phyloP scores from a whole-genome alignment of 2,329 filamentous ascomycete species.

The Fusarium brachygibbosum region DNA sequence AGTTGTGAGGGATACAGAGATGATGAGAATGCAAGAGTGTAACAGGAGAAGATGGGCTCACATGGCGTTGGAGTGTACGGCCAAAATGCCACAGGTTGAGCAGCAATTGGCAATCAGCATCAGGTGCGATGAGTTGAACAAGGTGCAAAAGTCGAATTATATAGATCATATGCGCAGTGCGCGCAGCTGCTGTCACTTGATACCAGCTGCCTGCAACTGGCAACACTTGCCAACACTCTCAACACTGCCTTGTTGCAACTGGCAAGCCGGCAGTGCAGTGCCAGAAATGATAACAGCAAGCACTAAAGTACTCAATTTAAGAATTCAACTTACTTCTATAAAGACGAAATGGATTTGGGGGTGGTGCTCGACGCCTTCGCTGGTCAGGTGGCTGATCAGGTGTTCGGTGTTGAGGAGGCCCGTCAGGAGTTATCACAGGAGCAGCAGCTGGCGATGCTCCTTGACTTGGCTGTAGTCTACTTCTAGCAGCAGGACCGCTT shows the following conservation, averaged over 20 bases:
- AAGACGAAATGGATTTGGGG: constrained; percentile 55
- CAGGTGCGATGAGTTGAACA: background rate
- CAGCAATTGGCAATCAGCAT: background rate
- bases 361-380: constrained; percentile 47
- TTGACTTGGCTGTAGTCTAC: constrained; percentile 23
- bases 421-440: constrained; percentile 44
- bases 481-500: constrained; percentile 24
- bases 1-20: background rate
- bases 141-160: background rate
- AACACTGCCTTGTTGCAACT: constrained; percentile 13
- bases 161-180: constrained; percentile 3
- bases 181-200: constrained; percentile 21
- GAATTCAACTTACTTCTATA: constrained; percentile 53
- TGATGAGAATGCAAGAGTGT: background rate
- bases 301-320: background rate
- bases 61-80: background rate
- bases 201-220: constrained; percentile 1
- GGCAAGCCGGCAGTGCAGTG: background rate
- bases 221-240: constrained; percentile 10
- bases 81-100: background rate
- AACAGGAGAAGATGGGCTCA: background rate
- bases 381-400: constrained; percentile 48
- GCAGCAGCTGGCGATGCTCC: constrained; percentile 37
- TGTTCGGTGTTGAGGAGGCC: constrained; percentile 44
- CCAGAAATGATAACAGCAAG: background rate